Base-by-base conservation (phyloP, 257 asterid species). In the Lantana camara region DNA sequence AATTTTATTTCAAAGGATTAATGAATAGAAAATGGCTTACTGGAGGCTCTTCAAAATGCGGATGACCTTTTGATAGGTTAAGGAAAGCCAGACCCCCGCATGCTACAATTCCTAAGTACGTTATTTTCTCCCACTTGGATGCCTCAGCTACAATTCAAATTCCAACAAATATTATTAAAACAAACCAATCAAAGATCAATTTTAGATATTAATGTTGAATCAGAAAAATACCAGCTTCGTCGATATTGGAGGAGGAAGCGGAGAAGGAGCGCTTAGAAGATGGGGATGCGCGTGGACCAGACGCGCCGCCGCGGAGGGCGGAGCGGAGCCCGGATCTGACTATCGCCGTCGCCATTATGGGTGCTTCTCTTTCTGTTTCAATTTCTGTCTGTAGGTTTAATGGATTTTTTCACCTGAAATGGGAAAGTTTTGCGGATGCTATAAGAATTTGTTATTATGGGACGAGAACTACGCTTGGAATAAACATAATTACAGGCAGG, bases 101-200 rank as follows among this genome's bases (percentile, higher is more conserved):
- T n/a, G 80, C 0, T n/a, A 35, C 75, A n/a, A 79, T 76, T 49
- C 79, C 96, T 19, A 21, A 57, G 56, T 83, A 85, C 0, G 85
- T 58, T 60, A 88, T 85, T 82, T 85, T 88, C 85, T 88, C 87
- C 96, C 96, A 88, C 55, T 88, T 88, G 5, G 89, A 29, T 40
- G 96, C 91, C 87, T 88, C 94, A 57, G 79, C 96, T 88, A 54
- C 61, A 68, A 56, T 49, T 21, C 37, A 22, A 30, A 60, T 7
- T 7, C 30, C 9, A 12, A 15, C 35, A 23, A 30, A 30, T 34
- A 35, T 3, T 22, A 34, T 44, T 14, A n/a, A 13, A 42, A 40
- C 11, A 19, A 40, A 32, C 12, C 29, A 16, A 2, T 20, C 48
- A 32, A 20, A 19, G 1, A 40, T 13, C 7, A 10, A 24, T 5